Percentiles rank a stretch among this genome's conserved stretches.
Conservation (phyloP, 257 asterid species). For the Solanum appendiculatum region DNA sequence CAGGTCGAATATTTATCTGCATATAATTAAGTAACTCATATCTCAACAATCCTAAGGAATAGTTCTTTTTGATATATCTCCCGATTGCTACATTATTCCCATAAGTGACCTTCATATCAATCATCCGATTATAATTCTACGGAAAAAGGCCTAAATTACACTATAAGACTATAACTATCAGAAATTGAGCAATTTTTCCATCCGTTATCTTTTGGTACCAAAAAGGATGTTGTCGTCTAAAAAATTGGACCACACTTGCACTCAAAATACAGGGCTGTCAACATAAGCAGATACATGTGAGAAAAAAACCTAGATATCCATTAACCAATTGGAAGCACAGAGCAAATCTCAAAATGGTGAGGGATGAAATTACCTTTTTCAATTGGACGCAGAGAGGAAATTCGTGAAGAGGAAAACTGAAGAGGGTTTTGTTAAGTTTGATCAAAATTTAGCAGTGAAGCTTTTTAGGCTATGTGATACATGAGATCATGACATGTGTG, state of each 20-base stretch:
- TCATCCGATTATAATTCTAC: too few relatives aligned
- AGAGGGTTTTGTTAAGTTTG: neutral
- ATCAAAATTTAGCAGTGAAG: neutral
- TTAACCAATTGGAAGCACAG: neutral
- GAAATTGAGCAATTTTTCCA: neutral
- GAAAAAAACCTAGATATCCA: neutral
- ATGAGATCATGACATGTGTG: too few relatives aligned
- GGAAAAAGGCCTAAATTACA: neutral
- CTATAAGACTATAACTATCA: neutral
- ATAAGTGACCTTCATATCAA: too few relatives aligned
- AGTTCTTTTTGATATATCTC: too few relatives aligned
- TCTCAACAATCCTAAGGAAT: too few relatives aligned
- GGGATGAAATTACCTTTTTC: neutral
- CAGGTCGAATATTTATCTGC: too few relatives aligned
- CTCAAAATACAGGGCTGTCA: neutral
- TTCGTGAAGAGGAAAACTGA: neutral
- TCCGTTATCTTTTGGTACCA: neutral
- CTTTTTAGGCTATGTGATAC: too few relatives aligned
- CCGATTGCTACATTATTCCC: too few relatives aligned
- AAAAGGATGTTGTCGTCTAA: neutral
- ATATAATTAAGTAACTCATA: too few relatives aligned
- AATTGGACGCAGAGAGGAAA: neutral
- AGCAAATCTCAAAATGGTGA: neutral
- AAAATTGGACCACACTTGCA: neutral
- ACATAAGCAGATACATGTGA: neutral